Percentiles rank a stretch among this genome's conserved stretches.
phyloP scores from a whole-genome alignment of 2,329 filamentous ascomycete species.

The Tetracladium maxilliforme region DNA sequence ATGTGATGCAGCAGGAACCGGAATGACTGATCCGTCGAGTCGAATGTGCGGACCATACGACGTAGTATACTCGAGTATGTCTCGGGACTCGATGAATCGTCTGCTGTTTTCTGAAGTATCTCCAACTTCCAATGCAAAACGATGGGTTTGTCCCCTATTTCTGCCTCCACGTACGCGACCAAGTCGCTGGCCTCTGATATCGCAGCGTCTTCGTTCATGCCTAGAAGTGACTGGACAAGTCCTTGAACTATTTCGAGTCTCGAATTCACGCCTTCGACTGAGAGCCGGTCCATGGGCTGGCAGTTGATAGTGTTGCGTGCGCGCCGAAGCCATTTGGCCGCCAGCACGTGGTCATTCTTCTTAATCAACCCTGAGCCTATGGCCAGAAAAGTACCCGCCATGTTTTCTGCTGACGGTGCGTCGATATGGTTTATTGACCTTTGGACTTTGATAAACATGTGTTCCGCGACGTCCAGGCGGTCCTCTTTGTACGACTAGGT shows the following conservation, averaged over 20 bases:
- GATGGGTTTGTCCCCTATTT: constrained; percentile 47
- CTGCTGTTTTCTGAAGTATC: constrained; percentile 34
- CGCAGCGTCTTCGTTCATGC: constrained; percentile 24
- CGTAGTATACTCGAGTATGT: constrained; percentile 38
- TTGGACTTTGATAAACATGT: constrained; percentile 52
- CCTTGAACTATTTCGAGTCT: constrained; percentile 51
- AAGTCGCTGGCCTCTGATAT: constrained; percentile 38
- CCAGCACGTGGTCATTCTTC: constrained; percentile 35
- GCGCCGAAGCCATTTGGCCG: constrained; percentile 60
- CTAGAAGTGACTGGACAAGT: constrained; percentile 39
- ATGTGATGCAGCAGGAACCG: constrained; percentile 53
- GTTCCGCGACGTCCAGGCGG: constrained; percentile 61
- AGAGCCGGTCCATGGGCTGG: constrained; percentile 38
- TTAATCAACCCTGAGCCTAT: constrained; percentile 49
- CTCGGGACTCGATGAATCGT: constrained; percentile 29
- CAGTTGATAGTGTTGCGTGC: constrained; percentile 42
- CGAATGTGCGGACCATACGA: constrained; percentile 43
- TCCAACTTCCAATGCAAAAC: constrained; percentile 57
- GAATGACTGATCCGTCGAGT: constrained; percentile 48
- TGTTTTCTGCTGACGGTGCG: constrained; percentile 35
- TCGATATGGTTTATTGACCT: constrained; percentile 23
- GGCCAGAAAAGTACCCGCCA: constrained; percentile 56
- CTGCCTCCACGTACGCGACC: constrained; percentile 44
- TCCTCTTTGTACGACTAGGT: constrained; percentile 59
- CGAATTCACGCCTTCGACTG: constrained; percentile 46